Evolutionary conservation across 257 asterid species (phyloP).

Genomic region (Gentiana straminea): DNA sequence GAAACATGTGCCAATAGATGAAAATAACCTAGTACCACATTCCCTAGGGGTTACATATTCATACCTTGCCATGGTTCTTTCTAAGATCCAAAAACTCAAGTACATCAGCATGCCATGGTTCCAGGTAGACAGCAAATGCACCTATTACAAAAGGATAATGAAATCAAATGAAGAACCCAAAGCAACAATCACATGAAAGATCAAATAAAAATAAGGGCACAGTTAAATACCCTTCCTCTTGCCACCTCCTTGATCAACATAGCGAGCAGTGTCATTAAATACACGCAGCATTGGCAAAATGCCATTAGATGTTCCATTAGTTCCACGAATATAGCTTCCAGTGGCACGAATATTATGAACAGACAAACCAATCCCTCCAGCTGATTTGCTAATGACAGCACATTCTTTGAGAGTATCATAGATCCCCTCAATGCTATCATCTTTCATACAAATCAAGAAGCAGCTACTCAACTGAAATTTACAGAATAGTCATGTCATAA

Average conservation of each 20-base stretch:
- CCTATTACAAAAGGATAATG: slow-evolving; percentile 29
- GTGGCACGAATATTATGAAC: slow-evolving; percentile 91
- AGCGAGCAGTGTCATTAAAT: slow-evolving; percentile 77
- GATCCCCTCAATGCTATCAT: slow-evolving; percentile 94
- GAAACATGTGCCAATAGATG: no score
- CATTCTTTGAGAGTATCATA: slow-evolving; percentile 92
- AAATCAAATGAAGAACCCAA: slow-evolving; percentile 3
- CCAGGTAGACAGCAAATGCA: slow-evolving; percentile 96
- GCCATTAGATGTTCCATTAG: slow-evolving; percentile 94
- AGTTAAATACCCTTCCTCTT: slow-evolving; percentile 69
- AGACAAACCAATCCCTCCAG: slow-evolving; percentile 96
- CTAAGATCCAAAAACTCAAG: slow-evolving; percentile 83
- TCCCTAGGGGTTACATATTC: background rate
- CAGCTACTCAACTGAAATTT: slow-evolving; percentile 82
- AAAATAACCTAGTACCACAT: background rate
- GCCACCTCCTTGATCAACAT: slow-evolving; percentile 98
- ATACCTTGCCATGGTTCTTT: slow-evolving; percentile 95
- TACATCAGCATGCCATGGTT: slow-evolving; percentile 97
- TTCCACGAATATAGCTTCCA: slow-evolving; percentile 96
- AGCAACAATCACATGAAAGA: background rate
- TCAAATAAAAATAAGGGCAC: background rate
- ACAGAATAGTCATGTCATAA: slow-evolving; percentile 3
- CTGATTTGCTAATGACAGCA: slow-evolving; percentile 97
- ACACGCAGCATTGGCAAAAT: slow-evolving; percentile 95
- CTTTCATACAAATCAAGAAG: slow-evolving; percentile 93